A percentile compares a stretch with the other conserved stretches of the same genome.
Evolutionary conservation across 352 stramenopile species (phyloP).

Genomic region (Plasmopara viticola): DNA sequence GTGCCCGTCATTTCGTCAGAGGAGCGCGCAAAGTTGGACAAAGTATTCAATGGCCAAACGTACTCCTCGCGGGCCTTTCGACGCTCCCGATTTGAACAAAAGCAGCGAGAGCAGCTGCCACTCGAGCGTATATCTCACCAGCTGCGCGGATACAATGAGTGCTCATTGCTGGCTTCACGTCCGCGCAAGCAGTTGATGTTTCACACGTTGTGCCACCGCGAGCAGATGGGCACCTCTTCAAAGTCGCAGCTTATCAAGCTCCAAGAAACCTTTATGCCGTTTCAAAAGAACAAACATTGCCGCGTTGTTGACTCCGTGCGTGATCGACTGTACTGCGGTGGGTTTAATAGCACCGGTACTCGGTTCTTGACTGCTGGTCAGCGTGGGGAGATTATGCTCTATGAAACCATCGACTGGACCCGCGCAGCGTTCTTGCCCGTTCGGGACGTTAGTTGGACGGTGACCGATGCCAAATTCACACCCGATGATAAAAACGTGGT

Average conservation of each 20-base stretch:
- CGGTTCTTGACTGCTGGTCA: slow-evolving; percentile 71
- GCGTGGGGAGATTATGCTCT: slow-evolving; percentile 57
- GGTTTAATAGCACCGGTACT: slow-evolving; percentile 63
- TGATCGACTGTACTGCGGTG: slow-evolving; percentile 74
- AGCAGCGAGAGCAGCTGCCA: slow-evolving; percentile 40
- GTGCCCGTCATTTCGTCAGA: slow-evolving; percentile 37
- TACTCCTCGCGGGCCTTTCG: slow-evolving; percentile 59
- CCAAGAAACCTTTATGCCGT: slow-evolving; percentile 78
- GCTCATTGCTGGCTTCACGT: slow-evolving; percentile 3
- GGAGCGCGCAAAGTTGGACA: slow-evolving; percentile 48
- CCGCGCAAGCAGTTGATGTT: slow-evolving; percentile 39
- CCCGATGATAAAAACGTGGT: slow-evolving; percentile 61
- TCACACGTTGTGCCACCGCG: slow-evolving; percentile 55
- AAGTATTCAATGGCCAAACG: slow-evolving; percentile 56
- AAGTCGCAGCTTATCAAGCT: slow-evolving; percentile 60
- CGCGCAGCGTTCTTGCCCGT: slow-evolving; percentile 42
- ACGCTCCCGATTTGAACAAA: slow-evolving; percentile 46
- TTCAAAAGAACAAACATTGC: slow-evolving; percentile 74
- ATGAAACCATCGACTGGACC: slow-evolving; percentile 69
- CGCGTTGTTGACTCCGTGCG: slow-evolving; percentile 58
- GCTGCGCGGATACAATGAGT: slow-evolving; percentile 44
- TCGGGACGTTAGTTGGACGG: slow-evolving; percentile 73
- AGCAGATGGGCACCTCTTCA: slow-evolving; percentile 56
- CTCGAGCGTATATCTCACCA: slow-evolving; percentile 68
- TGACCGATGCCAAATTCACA: slow-evolving; percentile 81